Evolutionary conservation across 2,329 filamentous ascomycete genomes (phyloP).

Genomic region (Dothistroma pini): DNA sequence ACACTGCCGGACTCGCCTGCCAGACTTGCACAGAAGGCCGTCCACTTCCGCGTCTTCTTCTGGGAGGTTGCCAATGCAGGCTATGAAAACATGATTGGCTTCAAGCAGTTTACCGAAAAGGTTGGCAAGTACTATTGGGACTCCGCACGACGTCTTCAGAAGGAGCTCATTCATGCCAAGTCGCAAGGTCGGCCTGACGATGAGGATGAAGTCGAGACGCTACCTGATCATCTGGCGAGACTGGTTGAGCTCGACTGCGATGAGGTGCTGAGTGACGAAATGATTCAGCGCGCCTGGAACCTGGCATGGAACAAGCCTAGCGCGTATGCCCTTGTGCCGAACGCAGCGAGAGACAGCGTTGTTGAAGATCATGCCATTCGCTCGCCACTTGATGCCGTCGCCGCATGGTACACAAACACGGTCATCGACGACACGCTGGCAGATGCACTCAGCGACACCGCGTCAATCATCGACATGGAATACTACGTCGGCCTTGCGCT

Average conservation of each 20-base stretch:
- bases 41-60: slow-evolving; percentile 85
- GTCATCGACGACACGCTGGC: slow-evolving; percentile 67
- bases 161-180: slow-evolving; percentile 32
- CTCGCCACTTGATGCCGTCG: slow-evolving; percentile 83
- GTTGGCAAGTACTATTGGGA: slow-evolving; percentile 78
- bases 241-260: slow-evolving; percentile 78
- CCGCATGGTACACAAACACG: slow-evolving; percentile 83
- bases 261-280: slow-evolving; percentile 70
- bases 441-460: slow-evolving; percentile 49
- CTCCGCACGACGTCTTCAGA: slow-evolving; percentile 65
- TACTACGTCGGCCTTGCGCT: slow-evolving; percentile 63
- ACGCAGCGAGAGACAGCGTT: slow-evolving; percentile 74
- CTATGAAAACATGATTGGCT: slow-evolving; percentile 59
- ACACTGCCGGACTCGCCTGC: slow-evolving; percentile 80
- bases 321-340: slow-evolving; percentile 60
- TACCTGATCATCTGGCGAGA: slow-evolving; percentile 72
- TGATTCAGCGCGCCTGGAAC: slow-evolving; percentile 84
- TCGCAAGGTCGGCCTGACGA: slow-evolving; percentile 21
- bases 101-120: slow-evolving; percentile 67
- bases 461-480: slow-evolving; percentile 43
- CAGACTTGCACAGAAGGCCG: slow-evolving; percentile 83
- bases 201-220: slow-evolving; percentile 57
- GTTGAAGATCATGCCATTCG: slow-evolving; percentile 81
- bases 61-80: slow-evolving; percentile 70
- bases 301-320: slow-evolving; percentile 82